Percentiles rank a stretch among this genome's conserved stretches.
Conservation (phyloP, 495 filamentous ascomycete species). For the Haplographium delicatum region DNA sequence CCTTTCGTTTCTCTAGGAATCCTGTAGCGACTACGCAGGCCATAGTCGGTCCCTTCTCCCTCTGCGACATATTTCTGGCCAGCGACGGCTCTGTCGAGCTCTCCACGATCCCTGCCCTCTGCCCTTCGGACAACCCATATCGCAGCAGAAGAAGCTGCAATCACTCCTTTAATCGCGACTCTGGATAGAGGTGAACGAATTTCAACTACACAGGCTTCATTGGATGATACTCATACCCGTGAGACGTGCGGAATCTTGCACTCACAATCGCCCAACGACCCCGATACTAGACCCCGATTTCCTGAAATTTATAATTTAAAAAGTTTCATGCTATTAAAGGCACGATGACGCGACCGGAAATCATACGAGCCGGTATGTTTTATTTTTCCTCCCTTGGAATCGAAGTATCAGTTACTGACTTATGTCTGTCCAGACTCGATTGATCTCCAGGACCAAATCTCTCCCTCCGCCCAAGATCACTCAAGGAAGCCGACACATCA, state of each 20-base stretch:
- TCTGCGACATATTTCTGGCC: neutral
- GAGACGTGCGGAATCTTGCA: constrained; percentile 15
- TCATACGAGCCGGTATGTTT: constrained; percentile 26
- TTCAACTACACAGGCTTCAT: no score
- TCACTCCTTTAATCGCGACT: constrained; percentile 14
- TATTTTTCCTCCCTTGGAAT: neutral
- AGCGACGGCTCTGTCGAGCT: neutral
- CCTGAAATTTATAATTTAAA: no score
- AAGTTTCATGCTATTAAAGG: constrained; percentile 15
- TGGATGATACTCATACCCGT: no score
- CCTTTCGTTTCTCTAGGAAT: constrained; percentile 1
- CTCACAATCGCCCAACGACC: constrained; percentile 5
- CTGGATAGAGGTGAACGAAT: neutral
- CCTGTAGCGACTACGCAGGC: constrained; percentile 17
- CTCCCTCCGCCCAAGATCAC: constrained; percentile 81
- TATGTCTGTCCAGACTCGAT: constrained; percentile 65
- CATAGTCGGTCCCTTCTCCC: constrained; percentile 11
- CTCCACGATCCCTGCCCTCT: neutral
- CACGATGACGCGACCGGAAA: constrained; percentile 29
- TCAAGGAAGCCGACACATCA: constrained; percentile 45
- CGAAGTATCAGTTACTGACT: constrained; percentile 2
- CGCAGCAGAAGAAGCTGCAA: neutral
- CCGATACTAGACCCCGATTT: no score
- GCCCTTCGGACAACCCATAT: neutral
- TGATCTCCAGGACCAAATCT: constrained; percentile 80